Evolutionary conservation across 345 rosid genomes (phyloP).

Genomic region (Lepidium sativum): DNA sequence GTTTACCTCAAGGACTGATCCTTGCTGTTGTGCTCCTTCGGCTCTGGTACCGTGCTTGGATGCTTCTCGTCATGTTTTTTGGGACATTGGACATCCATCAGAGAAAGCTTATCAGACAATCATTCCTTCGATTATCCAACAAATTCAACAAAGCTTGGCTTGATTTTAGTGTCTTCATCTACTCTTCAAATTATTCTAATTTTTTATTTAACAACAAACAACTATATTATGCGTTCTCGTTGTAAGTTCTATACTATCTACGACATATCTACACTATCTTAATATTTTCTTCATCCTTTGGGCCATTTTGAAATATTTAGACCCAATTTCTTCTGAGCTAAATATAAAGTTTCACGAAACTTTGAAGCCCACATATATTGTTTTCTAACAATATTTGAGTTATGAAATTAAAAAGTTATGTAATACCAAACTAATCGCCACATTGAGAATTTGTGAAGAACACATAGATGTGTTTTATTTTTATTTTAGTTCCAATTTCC

Average conservation of each 20-base stretch:
- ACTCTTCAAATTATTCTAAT: not conserved
- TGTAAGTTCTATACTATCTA: no score
- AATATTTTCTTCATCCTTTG: not conserved
- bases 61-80: conserved; percentile 23
- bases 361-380: no score
- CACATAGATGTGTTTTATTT: no score
- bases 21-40: conserved; percentile 20
- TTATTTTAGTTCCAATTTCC: no score
- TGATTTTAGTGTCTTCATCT: not conserved
- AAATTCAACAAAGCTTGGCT: conserved; percentile 25
- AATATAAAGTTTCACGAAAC: not conserved
- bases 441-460: no score
- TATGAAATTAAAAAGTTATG: not conserved
- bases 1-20: conserved; percentile 7
- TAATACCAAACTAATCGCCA: no score
- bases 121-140: conserved; percentile 20
- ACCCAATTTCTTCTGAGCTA: not conserved
- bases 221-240: not conserved
- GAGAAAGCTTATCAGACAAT: conserved; percentile 22
- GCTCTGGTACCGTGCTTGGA: conserved; percentile 20
- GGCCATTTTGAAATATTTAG: not conserved
- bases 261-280: no score
- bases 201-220: no score
- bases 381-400: no score
- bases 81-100: conserved; percentile 24